A percentile compares a stretch with the other conserved stretches of the same genome.
Evolutionary conservation across 2,329 filamentous ascomycete species (phyloP).

Genomic region (Elsinoe ampelina): DNA sequence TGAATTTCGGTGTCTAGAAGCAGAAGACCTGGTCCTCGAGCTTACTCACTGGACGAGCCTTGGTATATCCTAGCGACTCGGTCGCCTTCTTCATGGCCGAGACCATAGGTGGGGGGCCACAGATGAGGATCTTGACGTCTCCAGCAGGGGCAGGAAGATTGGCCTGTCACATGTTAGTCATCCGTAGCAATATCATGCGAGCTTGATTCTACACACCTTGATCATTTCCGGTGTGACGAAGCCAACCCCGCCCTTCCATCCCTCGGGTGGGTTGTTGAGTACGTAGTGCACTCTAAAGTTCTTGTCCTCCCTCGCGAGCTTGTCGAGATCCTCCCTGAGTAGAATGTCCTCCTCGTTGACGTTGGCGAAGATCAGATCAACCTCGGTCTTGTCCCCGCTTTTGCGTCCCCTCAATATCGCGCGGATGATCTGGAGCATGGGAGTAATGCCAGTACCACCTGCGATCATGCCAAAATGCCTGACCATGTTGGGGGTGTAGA

Average conservation of each 20-base stretch:
- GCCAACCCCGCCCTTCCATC: conserved; percentile 85
- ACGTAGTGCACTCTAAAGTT: conserved; percentile 89
- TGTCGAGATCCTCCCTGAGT: conserved; percentile 82
- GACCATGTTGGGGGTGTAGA: conserved; percentile 95
- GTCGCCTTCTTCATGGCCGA: conserved; percentile 94
- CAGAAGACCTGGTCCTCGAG: conserved; percentile 96
- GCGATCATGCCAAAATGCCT: conserved; percentile 96
- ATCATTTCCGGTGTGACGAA: conserved; percentile 97
- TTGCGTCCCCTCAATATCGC: conserved; percentile 53
- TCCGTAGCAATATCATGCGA: neutral
- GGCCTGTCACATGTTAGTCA: conserved; percentile 39
- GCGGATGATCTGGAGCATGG: conserved; percentile 93
- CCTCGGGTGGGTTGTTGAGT: conserved; percentile 86
- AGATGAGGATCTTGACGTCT: conserved; percentile 90
- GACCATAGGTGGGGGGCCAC: conserved; percentile 94
- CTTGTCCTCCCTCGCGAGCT: conserved; percentile 64
- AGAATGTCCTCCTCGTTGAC: conserved; percentile 89
- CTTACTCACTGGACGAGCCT: conserved; percentile 93
- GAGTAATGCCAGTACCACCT: conserved; percentile 93
- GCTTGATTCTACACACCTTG: conserved; percentile 42
- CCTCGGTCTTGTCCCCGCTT: conserved; percentile 63
- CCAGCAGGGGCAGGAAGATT: conserved; percentile 71
- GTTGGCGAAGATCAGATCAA: conserved; percentile 95
- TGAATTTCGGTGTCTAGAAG: conserved; percentile 47
- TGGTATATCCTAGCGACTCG: conserved; percentile 79